Percentiles rank a stretch among this genome's conserved stretches.
These are phyloP conservation scores for Cyclanthera cordifolia DNA, from an alignment of 306 rosid genomes.

Conservation along the genomic window DNA sequence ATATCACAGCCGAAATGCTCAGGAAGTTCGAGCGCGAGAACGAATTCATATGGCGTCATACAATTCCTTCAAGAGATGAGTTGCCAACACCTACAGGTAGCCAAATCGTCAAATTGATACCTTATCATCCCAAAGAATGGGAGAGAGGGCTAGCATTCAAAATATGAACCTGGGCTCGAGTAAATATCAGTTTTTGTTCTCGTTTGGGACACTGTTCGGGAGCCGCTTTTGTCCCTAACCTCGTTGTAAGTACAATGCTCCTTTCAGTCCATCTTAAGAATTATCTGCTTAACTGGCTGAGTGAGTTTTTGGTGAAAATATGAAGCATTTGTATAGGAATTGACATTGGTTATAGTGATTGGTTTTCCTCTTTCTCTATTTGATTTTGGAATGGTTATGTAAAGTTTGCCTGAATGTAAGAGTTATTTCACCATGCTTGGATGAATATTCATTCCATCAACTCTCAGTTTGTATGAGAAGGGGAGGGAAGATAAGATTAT, in stretches of 20 bases:
- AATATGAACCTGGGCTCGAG: neutral
- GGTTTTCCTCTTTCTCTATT: neutral
- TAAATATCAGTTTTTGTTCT: neutral
- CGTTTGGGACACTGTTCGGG: neutral
- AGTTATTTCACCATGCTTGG: too few species aligned
- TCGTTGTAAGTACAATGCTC: neutral
- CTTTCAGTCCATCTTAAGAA: neutral
- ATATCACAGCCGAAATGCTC: conserved; percentile 38
- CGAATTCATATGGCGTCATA: conserved; percentile 57
- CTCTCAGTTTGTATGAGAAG: too few species aligned
- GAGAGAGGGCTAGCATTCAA: conserved; percentile 47
- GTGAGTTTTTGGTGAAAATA: conserved; percentile 2
- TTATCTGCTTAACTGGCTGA: neutral
- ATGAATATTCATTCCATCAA: too few species aligned
- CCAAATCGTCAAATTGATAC: conserved; percentile 40
- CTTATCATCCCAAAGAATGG: conserved; percentile 53
- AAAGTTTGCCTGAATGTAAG: neutral
- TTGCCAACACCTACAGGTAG: conserved; percentile 39
- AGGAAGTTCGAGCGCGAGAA: conserved; percentile 53
- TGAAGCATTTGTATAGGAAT: neutral
- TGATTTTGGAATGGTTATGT: neutral
- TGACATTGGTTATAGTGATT: neutral
- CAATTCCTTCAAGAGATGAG: conserved; percentile 29
- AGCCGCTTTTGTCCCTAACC: neutral
- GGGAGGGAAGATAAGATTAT: too few species aligned